Evolutionary conservation across 1,284 basidiomycete genomes (phyloP).

Genomic region (Phenoliferia sp.): DNA sequence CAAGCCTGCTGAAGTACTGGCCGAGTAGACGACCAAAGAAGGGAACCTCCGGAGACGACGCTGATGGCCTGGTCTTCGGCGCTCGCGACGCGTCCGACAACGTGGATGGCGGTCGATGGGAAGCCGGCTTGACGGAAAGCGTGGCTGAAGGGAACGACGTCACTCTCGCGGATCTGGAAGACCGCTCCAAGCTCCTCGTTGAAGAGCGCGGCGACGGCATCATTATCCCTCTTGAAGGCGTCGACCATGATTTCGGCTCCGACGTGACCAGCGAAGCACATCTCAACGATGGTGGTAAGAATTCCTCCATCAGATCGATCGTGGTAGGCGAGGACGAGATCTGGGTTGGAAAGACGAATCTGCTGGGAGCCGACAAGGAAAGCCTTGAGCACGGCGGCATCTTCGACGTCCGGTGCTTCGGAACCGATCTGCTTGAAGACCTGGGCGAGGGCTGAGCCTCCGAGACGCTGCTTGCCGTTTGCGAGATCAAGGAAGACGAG

Average conservation of each 20-base stretch:
- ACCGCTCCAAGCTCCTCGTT: slow-evolving; percentile 96
- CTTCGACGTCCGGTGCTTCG: slow-evolving; percentile 85
- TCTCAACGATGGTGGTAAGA: slow-evolving; percentile 87
- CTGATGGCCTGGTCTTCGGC: slow-evolving; percentile 59
- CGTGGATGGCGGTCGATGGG: slow-evolving; percentile 66
- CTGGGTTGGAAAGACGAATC: slow-evolving; percentile 58
- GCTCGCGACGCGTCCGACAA: slow-evolving; percentile 63
- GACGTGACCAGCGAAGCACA: slow-evolving; percentile 86
- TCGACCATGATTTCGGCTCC: slow-evolving; percentile 70
- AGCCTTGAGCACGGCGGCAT: slow-evolving; percentile 65
- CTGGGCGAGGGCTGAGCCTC: slow-evolving; percentile 92
- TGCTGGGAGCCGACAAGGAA: slow-evolving; percentile 75
- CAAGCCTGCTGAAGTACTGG: slow-evolving; percentile 74
- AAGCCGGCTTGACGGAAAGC: slow-evolving; percentile 66
- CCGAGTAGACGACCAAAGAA: slow-evolving; percentile 64
- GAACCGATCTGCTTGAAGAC: slow-evolving; percentile 88
- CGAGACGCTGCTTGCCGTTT: slow-evolving; percentile 73
- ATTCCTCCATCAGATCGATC: slow-evolving; percentile 97
- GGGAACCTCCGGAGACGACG: slow-evolving; percentile 54
- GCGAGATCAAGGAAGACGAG: slow-evolving; percentile 90
- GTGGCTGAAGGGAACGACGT: slow-evolving; percentile 51
- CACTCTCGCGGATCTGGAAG: slow-evolving; percentile 68
- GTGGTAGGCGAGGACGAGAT: slow-evolving; percentile 85
- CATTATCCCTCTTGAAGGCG: slow-evolving; percentile 44
- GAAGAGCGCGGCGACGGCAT: slow-evolving; percentile 71